Evolutionary conservation across 805 yeast species (phyloP).

Genomic region (Nakazawaea holstii): DNA sequence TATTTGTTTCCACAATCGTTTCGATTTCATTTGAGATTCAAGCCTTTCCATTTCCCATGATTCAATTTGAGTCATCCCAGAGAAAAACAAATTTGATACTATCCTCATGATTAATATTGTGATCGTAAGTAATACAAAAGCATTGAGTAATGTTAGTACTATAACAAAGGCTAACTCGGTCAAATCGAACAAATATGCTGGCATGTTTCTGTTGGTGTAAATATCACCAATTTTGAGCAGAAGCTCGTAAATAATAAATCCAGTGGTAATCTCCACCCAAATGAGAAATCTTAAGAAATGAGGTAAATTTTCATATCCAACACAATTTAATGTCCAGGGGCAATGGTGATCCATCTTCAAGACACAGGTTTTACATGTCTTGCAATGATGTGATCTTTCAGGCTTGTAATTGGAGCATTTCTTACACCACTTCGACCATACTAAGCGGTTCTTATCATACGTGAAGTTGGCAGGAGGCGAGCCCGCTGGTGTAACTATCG

Average conservation of each 20-base stretch:
- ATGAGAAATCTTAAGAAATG: constrained; percentile 73
- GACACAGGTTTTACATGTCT: constrained; percentile 69
- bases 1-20: constrained; percentile 46
- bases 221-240: constrained; percentile 32
- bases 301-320: constrained; percentile 73
- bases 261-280: constrained; percentile 55
- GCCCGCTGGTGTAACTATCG: constrained; percentile 67
- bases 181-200: constrained; percentile 49
- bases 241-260: constrained; percentile 39
- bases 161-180: constrained; percentile 51
- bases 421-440: constrained; percentile 64
- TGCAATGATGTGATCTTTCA: constrained; percentile 83
- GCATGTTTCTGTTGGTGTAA: constrained; percentile 45
- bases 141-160: constrained; percentile 45
- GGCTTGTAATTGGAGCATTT: constrained; percentile 76
- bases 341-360: constrained; percentile 89
- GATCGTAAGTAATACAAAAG: constrained; percentile 59
- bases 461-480: constrained; percentile 45
- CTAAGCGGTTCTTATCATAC: constrained; percentile 24
- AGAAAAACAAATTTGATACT: constrained; percentile 41
- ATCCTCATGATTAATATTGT: constrained; percentile 58
- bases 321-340: constrained; percentile 92
- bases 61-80: constrained; percentile 87
- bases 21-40: constrained; percentile 55
- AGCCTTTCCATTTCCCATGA: constrained; percentile 87